Conservation (phyloP, 768 basidiomycete genomes). For the Auricularia cornea region DNA sequence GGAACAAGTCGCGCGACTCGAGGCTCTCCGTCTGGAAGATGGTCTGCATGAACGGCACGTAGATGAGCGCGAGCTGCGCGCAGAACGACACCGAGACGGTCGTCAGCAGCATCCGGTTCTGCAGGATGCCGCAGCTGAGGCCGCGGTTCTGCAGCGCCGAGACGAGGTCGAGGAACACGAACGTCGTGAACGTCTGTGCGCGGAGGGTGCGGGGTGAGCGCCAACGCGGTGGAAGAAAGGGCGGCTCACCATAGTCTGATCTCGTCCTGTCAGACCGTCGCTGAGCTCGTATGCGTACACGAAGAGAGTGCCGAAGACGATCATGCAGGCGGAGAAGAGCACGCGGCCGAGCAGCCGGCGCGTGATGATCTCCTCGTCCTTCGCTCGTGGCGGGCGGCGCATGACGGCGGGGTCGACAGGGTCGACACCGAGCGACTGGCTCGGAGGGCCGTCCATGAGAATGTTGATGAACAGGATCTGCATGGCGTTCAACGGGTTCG, state of each 20-base stretch:
- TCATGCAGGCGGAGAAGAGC: constrained; percentile 87
- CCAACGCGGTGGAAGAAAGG: too few species aligned
- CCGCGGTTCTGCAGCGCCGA: constrained; percentile 94
- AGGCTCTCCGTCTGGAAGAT: constrained; percentile 92
- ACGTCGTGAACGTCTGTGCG: constrained; percentile 97
- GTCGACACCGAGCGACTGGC: constrained; percentile 93
- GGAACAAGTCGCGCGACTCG: constrained; percentile 52
- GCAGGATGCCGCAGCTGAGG: constrained; percentile 70
- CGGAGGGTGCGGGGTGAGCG: too few species aligned
- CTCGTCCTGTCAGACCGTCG: constrained; percentile 79
- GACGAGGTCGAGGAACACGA: constrained; percentile 94
- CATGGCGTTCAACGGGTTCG: constrained; percentile 95
- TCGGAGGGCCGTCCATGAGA: constrained; percentile 95
- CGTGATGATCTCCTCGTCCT: constrained; percentile 84
- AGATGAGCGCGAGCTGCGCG: constrained; percentile 78
- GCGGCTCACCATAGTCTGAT: constrained; percentile 92
- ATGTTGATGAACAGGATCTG: constrained; percentile 99
- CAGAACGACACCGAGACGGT: constrained; percentile 84
- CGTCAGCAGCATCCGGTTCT: constrained; percentile 83
- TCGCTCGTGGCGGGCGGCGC: constrained; percentile 85
- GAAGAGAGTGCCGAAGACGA: constrained; percentile 81
- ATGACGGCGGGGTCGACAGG: constrained; percentile 91
- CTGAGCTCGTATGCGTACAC: constrained; percentile 76
- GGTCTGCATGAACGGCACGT: constrained; percentile 82
- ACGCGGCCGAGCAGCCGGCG: constrained; percentile 66